Evolutionary conservation across 73 alveolate species (phyloP).

Genomic region (Paramecium caudatum): DNA sequence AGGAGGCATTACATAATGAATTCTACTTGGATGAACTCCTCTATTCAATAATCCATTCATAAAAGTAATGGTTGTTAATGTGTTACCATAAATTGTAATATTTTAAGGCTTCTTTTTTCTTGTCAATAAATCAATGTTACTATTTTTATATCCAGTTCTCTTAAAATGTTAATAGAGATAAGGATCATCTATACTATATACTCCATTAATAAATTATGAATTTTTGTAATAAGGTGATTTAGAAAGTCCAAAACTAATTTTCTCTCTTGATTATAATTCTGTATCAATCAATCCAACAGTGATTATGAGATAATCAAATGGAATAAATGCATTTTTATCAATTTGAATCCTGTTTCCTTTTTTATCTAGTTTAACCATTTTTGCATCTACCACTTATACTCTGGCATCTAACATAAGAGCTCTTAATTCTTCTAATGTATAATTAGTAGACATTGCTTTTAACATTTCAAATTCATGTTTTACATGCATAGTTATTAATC

Average conservation of each 20-base stretch:
- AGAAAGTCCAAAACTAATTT: conserved; percentile 84
- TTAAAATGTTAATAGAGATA: conserved; percentile 88
- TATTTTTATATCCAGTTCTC: conserved; percentile 79
- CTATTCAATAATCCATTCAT: conserved; percentile 94
- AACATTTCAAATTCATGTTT: conserved; percentile 86
- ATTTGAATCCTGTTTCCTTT: conserved; percentile 92
- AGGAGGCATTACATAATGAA: conserved; percentile 93
- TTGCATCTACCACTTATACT: conserved; percentile 96
- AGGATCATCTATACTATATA: conserved; percentile 92
- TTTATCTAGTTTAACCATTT: conserved; percentile 96
- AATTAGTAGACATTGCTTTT: conserved; percentile 94
- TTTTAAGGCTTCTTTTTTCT: conserved; percentile 88
- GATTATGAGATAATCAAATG: conserved; percentile 94
- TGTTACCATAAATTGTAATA: conserved; percentile 93
- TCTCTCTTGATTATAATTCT: conserved; percentile 81
- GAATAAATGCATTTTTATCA: conserved; percentile 94
- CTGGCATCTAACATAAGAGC: conserved; percentile 96
- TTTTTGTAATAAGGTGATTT: conserved; percentile 84
- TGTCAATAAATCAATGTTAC: conserved; percentile 83
- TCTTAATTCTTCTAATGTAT: conserved; percentile 94
- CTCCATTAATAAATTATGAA: conserved; percentile 82
- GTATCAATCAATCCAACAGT: conserved; percentile 98
- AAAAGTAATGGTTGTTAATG: conserved; percentile 92
- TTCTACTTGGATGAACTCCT: conserved; percentile 93
- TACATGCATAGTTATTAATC: conserved; percentile 96